Evolutionary conservation across 495 filamentous ascomycete genomes (phyloP).

Genomic region (Penicillium macrosclerotiorum): DNA sequence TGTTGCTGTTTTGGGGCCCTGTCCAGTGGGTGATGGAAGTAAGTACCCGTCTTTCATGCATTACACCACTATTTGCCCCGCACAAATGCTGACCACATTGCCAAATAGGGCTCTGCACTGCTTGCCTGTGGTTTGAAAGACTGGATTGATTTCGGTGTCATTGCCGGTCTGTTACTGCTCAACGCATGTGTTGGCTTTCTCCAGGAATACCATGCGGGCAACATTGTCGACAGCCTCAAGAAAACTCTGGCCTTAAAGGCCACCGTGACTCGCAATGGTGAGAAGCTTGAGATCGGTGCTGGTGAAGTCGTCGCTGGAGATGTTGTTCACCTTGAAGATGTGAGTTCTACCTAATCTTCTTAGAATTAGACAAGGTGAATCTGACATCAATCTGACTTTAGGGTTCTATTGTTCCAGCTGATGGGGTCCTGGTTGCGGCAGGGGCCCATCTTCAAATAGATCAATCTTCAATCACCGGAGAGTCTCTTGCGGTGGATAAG

Average conservation of each 20-base stretch:
- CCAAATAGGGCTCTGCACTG: conserved; percentile 61
- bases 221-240: conserved; percentile 89
- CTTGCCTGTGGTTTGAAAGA: conserved; percentile 73
- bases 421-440: conserved; percentile 78
- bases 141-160: conserved; percentile 80
- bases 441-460: conserved; percentile 84
- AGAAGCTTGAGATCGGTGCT: conserved; percentile 68
- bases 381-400: conserved; percentile 10
- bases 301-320: conserved; percentile 85
- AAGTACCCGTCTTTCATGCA: conserved; percentile 11
- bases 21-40: conserved; percentile 96
- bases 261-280: conserved; percentile 75
- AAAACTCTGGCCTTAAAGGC: conserved; percentile 86
- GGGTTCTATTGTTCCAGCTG: conserved; percentile 87
- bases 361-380: not conserved
- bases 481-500: conserved; percentile 90
- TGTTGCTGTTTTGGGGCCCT: conserved; percentile 81
- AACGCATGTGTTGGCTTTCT: conserved; percentile 85
- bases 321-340: conserved; percentile 83
- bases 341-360: conserved; percentile 21
- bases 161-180: conserved; percentile 69
- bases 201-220: conserved; percentile 87
- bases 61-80: not conserved
- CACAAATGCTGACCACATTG: not conserved
- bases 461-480: conserved; percentile 88